A percentile compares a stretch with the other conserved stretches of the same genome.
These are phyloP conservation scores for Mariannaea elegans DNA, from an alignment of 2,329 filamentous ascomycete genomes.

Conservation along the genomic window DNA sequence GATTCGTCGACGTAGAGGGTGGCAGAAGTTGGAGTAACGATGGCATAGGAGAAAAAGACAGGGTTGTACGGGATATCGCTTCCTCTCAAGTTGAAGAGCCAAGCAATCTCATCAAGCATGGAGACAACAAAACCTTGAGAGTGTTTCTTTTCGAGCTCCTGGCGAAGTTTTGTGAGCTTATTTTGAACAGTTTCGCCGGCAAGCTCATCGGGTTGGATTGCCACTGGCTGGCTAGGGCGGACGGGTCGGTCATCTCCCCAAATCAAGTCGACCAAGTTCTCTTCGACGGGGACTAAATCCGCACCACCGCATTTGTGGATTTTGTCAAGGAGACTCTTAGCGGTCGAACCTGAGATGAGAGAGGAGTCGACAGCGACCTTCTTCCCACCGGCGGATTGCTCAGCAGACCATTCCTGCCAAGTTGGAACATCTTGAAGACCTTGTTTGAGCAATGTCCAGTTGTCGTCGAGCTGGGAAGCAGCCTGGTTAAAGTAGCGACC, in stretches of 20 bases:
- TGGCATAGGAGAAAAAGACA: conserved; percentile 96
- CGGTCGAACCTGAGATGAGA: conserved; percentile 74
- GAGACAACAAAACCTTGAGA: conserved; percentile 88
- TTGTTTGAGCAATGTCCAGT: conserved; percentile 93
- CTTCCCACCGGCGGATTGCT: conserved; percentile 87
- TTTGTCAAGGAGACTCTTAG: conserved; percentile 80
- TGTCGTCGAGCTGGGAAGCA: conserved; percentile 85
- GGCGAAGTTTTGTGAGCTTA: conserved; percentile 88
- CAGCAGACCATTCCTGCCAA: conserved; percentile 95
- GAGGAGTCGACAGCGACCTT: conserved; percentile 90
- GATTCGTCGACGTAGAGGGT: conserved; percentile 85
- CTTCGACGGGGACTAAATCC: conserved; percentile 76
- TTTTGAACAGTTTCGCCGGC: conserved; percentile 83
- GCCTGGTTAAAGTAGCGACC: conserved; percentile 99
- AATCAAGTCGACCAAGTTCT: conserved; percentile 90
- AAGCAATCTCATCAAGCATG: conserved; percentile 95
- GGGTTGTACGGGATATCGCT: conserved; percentile 98
- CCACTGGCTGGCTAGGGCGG: conserved; percentile 79
- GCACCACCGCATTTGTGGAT: conserved; percentile 87
- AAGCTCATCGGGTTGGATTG: conserved; percentile 75
- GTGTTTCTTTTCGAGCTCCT: conserved; percentile 91
- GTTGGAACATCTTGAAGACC: conserved; percentile 93
- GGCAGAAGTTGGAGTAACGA: conserved; percentile 79
- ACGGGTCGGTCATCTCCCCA: conserved; percentile 81
- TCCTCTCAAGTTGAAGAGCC: conserved; percentile 97